A percentile compares a stretch with the other conserved stretches of the same genome.
These are phyloP conservation scores for Albatrellus sp. DNA, from an alignment of 1,284 basidiomycete genomes.

Conservation along the genomic window DNA sequence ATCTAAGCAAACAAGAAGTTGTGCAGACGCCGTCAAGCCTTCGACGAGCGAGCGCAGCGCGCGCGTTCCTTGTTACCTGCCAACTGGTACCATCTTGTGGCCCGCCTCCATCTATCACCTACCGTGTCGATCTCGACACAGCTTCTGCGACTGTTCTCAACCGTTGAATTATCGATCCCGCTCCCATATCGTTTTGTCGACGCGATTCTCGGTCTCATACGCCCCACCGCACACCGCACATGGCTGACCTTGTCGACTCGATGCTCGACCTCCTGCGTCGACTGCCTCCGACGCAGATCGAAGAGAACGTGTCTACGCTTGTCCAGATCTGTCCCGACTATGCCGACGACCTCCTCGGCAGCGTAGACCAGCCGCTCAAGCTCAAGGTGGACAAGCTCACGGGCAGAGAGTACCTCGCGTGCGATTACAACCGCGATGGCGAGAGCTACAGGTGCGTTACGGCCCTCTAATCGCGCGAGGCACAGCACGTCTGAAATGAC, in stretches of 20 bases:
- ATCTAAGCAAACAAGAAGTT: too few relatives aligned
- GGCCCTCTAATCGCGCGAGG: neutral
- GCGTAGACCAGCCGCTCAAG: constrained; percentile 90
- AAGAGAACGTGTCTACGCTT: constrained; percentile 79
- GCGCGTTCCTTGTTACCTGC: too few relatives aligned
- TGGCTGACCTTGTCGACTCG: constrained; percentile 72
- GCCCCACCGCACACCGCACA: constrained; percentile 19
- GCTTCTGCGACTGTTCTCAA: too few relatives aligned
- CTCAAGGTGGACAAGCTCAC: constrained; percentile 69
- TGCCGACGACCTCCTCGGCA: constrained; percentile 89
- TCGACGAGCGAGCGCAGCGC: too few relatives aligned
- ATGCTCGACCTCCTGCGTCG: constrained; percentile 95
- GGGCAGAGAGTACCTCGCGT: constrained; percentile 85
- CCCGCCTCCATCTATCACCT: too few relatives aligned
- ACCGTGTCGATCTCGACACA: too few relatives aligned
- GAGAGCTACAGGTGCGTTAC: constrained; percentile 75
- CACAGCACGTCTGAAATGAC: neutral
- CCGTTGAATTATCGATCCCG: too few relatives aligned
- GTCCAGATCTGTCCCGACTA: constrained; percentile 85
- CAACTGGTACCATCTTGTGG: too few relatives aligned
- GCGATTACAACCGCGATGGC: constrained; percentile 97
- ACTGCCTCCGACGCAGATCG: constrained; percentile 84
- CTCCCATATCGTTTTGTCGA: neutral
- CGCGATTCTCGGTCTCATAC: too few relatives aligned
- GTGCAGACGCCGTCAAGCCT: too few relatives aligned